Evolutionary conservation across 495 filamentous ascomycete genomes (phyloP).

Genomic region (Cairneyella variabilis): DNA sequence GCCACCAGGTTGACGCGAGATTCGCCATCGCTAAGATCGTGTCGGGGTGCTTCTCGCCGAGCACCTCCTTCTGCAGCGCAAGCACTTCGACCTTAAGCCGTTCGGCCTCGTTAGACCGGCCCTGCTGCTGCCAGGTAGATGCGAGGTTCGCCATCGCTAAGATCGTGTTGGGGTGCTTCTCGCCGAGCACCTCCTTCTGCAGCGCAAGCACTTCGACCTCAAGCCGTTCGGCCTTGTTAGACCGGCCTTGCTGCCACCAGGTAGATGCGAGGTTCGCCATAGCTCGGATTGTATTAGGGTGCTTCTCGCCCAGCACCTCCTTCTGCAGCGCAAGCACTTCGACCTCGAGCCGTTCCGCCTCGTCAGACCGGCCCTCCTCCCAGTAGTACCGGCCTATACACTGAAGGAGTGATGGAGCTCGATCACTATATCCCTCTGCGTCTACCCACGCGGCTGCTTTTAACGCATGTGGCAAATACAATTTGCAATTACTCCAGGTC

Average conservation of each 20-base stretch:
- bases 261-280: slow-evolving; percentile 30
- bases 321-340: slow-evolving; percentile 17
- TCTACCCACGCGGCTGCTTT: slow-evolving; percentile 21
- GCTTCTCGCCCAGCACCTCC: slow-evolving; percentile 18
- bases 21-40: slow-evolving; percentile 27
- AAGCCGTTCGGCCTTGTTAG: slow-evolving; percentile 27
- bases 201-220: slow-evolving; percentile 22
- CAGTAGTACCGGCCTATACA: slow-evolving; percentile 19
- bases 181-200: slow-evolving; percentile 13
- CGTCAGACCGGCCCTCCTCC: slow-evolving; percentile 8
- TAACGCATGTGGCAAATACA: slow-evolving; percentile 36
- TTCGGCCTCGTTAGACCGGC: slow-evolving; percentile 26
- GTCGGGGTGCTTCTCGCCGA: slow-evolving; percentile 24
- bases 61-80: slow-evolving; percentile 11
- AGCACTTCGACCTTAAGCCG: slow-evolving; percentile 23
- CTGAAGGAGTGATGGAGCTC: slow-evolving; percentile 2
- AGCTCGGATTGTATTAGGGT: slow-evolving; percentile 28
- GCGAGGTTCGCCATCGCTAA: slow-evolving; percentile 25
- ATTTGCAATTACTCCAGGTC: slow-evolving; percentile 32
- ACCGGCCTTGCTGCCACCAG: slow-evolving; percentile 6
- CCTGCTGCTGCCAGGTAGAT: slow-evolving; percentile 17
- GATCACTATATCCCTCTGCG: slow-evolving; percentile 3
- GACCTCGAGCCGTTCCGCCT: slow-evolving; percentile 14
- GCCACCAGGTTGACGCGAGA: slow-evolving; percentile 16
- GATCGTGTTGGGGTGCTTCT: slow-evolving; percentile 29